A percentile compares a stretch with the other conserved stretches of the same genome.
Conservation (phyloP, 108 stramenopile genomes). For the Nitzschia sp. region DNA sequence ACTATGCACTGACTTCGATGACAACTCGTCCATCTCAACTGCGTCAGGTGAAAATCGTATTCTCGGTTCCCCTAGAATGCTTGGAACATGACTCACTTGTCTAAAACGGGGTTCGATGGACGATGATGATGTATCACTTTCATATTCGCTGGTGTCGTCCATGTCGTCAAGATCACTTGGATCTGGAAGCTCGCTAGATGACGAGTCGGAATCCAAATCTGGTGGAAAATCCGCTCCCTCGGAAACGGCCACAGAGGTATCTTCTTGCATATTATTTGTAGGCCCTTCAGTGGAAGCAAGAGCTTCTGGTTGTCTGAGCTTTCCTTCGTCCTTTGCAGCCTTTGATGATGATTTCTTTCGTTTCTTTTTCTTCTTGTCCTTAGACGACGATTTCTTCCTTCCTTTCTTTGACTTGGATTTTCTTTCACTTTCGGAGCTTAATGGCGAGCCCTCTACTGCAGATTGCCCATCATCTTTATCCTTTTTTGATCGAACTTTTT, state of each 20-base stretch:
- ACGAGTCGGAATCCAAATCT: not conserved
- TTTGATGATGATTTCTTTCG: not conserved
- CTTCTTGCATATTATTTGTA: no score
- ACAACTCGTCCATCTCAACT: not conserved
- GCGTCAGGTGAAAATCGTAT: not conserved
- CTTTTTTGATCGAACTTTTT: not conserved
- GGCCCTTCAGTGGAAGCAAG: no score
- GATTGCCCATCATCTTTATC: not conserved
- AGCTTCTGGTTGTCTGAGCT: no score
- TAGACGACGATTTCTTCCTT: not conserved
- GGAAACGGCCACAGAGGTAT: no score
- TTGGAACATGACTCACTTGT: not conserved
- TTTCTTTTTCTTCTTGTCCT: not conserved
- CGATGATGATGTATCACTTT: not conserved
- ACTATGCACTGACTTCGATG: not conserved
- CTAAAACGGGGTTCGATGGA: not conserved
- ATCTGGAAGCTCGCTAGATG: constrained; percentile 1
- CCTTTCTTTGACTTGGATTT: not conserved
- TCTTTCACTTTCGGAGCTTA: not conserved
- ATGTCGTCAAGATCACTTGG: not conserved
- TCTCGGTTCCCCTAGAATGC: not conserved
- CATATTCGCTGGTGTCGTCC: not conserved
- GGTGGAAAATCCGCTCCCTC: not conserved
- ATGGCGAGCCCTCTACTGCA: not conserved
- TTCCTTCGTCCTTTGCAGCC: no score